Evolutionary conservation across 78 protist genomes (phyloP).

Genomic region (Isochrysis galbana): DNA sequence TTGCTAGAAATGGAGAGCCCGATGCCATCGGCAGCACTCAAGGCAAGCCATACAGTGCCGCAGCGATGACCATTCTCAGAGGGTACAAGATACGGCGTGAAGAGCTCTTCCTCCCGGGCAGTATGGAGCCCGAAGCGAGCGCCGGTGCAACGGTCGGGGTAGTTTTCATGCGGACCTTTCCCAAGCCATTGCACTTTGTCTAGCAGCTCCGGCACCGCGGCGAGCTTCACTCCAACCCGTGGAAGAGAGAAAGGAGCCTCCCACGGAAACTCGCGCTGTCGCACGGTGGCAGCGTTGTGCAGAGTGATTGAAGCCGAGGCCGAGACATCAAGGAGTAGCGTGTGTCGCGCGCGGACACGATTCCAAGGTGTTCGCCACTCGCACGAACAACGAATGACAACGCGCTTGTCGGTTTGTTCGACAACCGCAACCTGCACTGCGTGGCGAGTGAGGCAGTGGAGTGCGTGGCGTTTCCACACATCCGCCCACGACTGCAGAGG

Average conservation of each 20-base stretch:
- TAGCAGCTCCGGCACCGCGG: not conserved
- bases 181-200: not conserved
- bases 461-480: not conserved
- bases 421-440: not conserved
- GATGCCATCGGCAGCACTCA: not conserved
- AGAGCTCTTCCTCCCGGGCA: not conserved
- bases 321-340: not conserved
- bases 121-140: not conserved
- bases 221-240: not conserved
- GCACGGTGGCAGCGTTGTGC: not conserved
- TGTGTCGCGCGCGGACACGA: not conserved
- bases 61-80: not conserved
- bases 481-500: not conserved
- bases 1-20: not conserved
- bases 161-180: slow-evolving; percentile 43
- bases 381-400: not conserved
- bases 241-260: not conserved
- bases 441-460: not conserved
- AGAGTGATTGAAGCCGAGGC: not conserved
- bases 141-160: not conserved
- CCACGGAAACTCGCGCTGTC: no score
- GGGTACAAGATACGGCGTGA: not conserved
- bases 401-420: not conserved
- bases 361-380: not conserved
- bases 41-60: not conserved